phyloP scores from a whole-genome alignment of 2,329 filamentous ascomycete genomes.

The Neofusicoccum parvum region DNA sequence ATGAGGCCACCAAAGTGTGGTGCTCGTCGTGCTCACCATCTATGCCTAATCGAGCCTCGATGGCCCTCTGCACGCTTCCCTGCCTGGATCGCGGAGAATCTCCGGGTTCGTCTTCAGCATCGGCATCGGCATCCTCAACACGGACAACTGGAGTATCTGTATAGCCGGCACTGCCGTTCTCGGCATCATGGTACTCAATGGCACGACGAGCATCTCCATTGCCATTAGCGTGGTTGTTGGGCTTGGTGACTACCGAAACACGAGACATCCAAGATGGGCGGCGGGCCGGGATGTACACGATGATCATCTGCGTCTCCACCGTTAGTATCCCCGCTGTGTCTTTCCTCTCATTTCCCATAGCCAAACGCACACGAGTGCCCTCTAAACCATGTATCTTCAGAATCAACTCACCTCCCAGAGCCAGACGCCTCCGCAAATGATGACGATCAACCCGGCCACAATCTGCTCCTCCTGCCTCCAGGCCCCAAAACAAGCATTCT shows the following conservation, averaged over 20 bases:
- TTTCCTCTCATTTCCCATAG: not conserved
- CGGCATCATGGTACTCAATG: not conserved
- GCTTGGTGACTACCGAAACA: not conserved
- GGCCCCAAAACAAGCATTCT: slow-evolving; percentile 49
- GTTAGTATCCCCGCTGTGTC: not conserved
- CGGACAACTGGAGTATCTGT: not conserved
- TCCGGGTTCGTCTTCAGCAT: not conserved
- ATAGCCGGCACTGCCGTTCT: not conserved
- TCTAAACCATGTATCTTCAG: too few relatives aligned
- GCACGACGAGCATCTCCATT: not conserved
- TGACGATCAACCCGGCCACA: slow-evolving; percentile 55
- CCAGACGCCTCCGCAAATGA: slow-evolving; percentile 56
- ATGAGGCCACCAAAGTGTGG: slow-evolving; percentile 8
- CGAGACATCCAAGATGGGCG: slow-evolving; percentile 2
- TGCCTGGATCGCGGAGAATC: not conserved
- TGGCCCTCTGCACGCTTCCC: slow-evolving; percentile 7
- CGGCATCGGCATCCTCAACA: not conserved
- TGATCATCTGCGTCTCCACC: not conserved
- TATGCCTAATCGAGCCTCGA: not conserved
- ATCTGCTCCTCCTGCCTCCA: slow-evolving; percentile 56
- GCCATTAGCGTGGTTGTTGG: not conserved
- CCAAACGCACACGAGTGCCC: not conserved
- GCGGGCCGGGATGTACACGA: not conserved
- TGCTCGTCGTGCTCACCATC: slow-evolving; percentile 10
- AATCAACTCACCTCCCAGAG: slow-evolving; percentile 54